A percentile compares a stretch with the other conserved stretches of the same genome.
phyloP scores from a whole-genome alignment of 441 rosid species.

The Adansonia rubrostipa region DNA sequence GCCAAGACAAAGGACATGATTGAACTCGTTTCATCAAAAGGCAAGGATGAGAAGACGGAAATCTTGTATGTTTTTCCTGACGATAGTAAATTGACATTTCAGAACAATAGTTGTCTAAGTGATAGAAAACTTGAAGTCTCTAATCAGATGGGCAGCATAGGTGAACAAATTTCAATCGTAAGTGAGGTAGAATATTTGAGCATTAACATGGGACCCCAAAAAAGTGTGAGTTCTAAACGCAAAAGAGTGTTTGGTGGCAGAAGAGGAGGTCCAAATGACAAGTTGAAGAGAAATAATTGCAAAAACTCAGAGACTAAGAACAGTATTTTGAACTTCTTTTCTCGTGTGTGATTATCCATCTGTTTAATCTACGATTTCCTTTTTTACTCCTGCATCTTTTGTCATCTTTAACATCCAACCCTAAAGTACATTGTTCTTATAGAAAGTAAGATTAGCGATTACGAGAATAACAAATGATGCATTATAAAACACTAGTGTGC shows the following conservation, averaged over 20 bases:
- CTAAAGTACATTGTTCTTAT: background rate
- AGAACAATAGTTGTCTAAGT: constrained; percentile 19
- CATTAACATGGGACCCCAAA: constrained; percentile 42
- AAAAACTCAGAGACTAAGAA: constrained; percentile 38
- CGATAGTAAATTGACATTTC: constrained; percentile 19
- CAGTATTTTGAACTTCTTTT: constrained; percentile 69
- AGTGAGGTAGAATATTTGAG: constrained; percentile 34
- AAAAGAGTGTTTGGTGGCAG: constrained; percentile 35
- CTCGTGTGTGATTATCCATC: constrained; percentile 38
- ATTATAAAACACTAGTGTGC: too few species aligned
- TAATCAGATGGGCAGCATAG: constrained; percentile 28
- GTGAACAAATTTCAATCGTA: constrained; percentile 44
- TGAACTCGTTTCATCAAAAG: constrained; percentile 39
- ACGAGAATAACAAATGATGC: background rate
- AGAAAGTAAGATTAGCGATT: background rate
- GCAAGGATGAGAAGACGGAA: constrained; percentile 35
- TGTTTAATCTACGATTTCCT: background rate
- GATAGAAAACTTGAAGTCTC: constrained; percentile 33
- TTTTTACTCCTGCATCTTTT: background rate
- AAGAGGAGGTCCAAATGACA: constrained; percentile 36
- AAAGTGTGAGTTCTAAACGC: constrained; percentile 47
- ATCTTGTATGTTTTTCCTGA: constrained; percentile 29
- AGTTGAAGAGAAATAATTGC: constrained; percentile 40
- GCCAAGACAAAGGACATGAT: constrained; percentile 27
- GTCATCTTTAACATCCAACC: background rate